A percentile compares a stretch with the other conserved stretches of the same genome.
These are phyloP conservation scores for Vitis labrusca DNA, from an alignment of 164 flowering plant genomes.

Conservation along the genomic window DNA sequence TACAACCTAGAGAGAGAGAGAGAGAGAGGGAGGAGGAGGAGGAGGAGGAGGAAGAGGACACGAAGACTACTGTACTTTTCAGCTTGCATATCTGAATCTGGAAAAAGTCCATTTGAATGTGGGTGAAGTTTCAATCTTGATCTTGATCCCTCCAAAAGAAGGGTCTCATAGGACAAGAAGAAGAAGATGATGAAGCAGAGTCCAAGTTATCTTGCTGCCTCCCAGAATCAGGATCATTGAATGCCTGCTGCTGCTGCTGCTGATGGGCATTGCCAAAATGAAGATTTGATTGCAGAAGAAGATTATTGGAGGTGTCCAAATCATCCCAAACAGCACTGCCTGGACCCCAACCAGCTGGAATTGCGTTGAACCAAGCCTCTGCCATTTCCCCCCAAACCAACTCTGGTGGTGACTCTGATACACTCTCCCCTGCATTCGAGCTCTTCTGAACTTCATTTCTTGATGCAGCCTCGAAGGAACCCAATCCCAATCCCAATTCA, in stretches of 20 bases:
- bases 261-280: constrained; percentile 26
- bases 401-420: constrained; percentile 38
- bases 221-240: constrained; percentile 15
- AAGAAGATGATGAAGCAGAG: constrained; percentile 35
- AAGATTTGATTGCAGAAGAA: constrained; percentile 36
- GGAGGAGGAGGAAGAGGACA: not conserved
- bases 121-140: constrained; percentile 24
- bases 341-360: constrained; percentile 81
- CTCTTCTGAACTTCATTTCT: constrained; percentile 20
- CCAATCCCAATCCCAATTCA: constrained; percentile 24
- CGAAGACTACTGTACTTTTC: too few relatives aligned
- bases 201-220: constrained; percentile 23
- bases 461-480: constrained; percentile 31
- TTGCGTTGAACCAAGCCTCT: constrained; percentile 79
- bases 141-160: constrained; percentile 35
- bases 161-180: constrained; percentile 35
- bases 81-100: not conserved
- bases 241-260: constrained; percentile 31
- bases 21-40: too few relatives aligned
- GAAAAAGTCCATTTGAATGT: not conserved
- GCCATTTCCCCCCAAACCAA: constrained; percentile 68
- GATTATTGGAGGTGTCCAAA: constrained; percentile 46
- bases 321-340: constrained; percentile 89
- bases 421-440: constrained; percentile 15
- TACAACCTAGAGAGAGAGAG: too few relatives aligned